phyloP scores from a whole-genome alignment of 345 rosid genomes.

The Arabidopsis suecica region DNA sequence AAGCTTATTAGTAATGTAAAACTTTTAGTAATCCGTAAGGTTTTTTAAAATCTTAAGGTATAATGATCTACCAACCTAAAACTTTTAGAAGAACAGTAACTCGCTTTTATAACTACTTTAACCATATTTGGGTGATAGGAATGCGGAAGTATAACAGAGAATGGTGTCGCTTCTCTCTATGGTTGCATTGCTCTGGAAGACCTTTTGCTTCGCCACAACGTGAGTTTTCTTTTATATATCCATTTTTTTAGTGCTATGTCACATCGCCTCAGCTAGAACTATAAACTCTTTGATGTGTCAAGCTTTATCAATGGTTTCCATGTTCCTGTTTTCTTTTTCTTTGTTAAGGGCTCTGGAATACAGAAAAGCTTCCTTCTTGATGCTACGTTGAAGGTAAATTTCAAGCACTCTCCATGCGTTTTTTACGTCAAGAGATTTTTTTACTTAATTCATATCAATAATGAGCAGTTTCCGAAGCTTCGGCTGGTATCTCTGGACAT shows the following conservation, averaged over 20 bases:
- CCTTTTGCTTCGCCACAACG: conserved; percentile 80
- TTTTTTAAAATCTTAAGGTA: background rate
- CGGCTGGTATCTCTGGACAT: conserved; percentile 64
- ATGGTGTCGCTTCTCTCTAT: conserved; percentile 64
- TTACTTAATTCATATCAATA: conserved; percentile 6
- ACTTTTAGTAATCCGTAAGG: background rate
- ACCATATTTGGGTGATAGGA: conserved; percentile 51
- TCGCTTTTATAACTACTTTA: background rate
- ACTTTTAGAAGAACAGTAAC: background rate
- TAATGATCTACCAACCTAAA: conserved; percentile 1
- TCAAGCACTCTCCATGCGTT: conserved; percentile 7
- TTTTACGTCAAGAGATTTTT: background rate
- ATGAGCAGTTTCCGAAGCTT: conserved; percentile 69
- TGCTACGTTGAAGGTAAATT: conserved; percentile 63
- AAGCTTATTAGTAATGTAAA: background rate
- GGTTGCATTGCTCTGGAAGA: conserved; percentile 71
- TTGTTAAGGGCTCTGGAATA: conserved; percentile 67
- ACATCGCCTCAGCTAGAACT: background rate
- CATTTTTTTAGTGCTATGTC: background rate
- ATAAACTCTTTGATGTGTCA: background rate
- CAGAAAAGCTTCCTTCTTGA: conserved; percentile 60
- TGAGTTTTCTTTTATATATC: conserved; percentile 45
- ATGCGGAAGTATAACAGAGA: conserved; percentile 66
- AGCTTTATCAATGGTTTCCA: background rate
- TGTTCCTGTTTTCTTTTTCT: conserved; percentile 9